These are phyloP conservation scores for Sphagnum tenellum DNA, from an alignment of 225 moss, liverwort and hornwort species.

Conservation along the genomic window DNA sequence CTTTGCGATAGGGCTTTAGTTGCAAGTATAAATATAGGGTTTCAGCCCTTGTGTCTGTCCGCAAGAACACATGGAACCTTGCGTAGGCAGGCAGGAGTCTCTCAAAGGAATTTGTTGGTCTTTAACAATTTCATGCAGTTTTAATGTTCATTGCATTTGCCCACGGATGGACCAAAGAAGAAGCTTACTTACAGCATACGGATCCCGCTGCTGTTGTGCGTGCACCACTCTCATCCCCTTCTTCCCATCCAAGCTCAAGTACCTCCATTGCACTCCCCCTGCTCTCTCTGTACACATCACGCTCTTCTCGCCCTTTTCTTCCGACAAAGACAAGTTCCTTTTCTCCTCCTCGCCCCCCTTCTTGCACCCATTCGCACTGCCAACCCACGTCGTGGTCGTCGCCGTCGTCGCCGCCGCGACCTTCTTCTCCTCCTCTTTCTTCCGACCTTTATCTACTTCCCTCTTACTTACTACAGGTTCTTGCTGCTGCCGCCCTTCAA, in stretches of 20 bases:
- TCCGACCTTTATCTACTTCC: conserved; percentile 1
- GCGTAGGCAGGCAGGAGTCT: too few species aligned
- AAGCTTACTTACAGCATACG: conserved; percentile 32
- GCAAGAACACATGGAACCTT: too few species aligned
- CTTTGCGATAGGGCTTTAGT: neutral
- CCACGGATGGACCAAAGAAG: neutral
- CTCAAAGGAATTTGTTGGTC: too few species aligned
- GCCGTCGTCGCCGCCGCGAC: conserved; percentile 3
- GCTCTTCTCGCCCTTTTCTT: conserved; percentile 27
- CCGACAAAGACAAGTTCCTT: conserved; percentile 10
- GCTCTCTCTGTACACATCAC: conserved; percentile 46
- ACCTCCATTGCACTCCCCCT: conserved; percentile 52
- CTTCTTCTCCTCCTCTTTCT: neutral
- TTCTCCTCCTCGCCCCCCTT: conserved; percentile 2
- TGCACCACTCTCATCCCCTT: conserved; percentile 42
- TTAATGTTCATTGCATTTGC: neutral
- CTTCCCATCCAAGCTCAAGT: conserved; percentile 30
- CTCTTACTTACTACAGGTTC: conserved; percentile 5
- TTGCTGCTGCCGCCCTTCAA: conserved; percentile 10
- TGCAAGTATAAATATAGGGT: neutral
- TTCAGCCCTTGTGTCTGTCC: neutral
- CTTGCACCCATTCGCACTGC: conserved; percentile 4
- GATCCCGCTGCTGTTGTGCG: conserved; percentile 48
- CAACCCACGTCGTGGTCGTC: conserved; percentile 6
- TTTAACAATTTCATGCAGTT: too few species aligned